Conservation (phyloP, 495 filamentous ascomycete species). For the Niebla homalea region DNA sequence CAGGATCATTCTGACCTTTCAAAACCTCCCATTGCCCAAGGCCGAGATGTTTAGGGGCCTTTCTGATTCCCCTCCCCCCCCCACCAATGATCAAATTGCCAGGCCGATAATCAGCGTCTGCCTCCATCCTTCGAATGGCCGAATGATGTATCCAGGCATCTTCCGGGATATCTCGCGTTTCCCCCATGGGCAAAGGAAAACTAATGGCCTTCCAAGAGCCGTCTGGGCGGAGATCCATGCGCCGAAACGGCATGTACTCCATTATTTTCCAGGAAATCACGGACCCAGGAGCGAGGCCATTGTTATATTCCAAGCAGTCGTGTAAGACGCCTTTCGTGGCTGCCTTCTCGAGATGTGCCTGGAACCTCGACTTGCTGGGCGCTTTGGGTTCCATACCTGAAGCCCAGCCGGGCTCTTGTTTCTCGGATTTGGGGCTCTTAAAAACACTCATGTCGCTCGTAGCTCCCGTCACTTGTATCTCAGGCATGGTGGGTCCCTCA, state of each 20-base stretch:
- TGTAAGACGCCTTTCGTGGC: slow-evolving; percentile 54
- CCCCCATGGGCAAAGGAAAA: slow-evolving; percentile 69
- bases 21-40: slow-evolving; percentile 65
- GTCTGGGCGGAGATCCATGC: slow-evolving; percentile 64
- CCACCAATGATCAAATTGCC: slow-evolving; percentile 74
- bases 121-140: slow-evolving; percentile 60
- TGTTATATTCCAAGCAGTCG: slow-evolving; percentile 57
- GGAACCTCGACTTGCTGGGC: slow-evolving; percentile 27
- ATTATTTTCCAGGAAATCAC: slow-evolving; percentile 69
- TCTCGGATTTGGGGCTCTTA: slow-evolving; percentile 9
- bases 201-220: slow-evolving; percentile 71
- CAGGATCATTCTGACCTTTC: slow-evolving; percentile 45
- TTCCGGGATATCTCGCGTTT: slow-evolving; percentile 66
- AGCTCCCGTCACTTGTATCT: slow-evolving; percentile 9
- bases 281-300: slow-evolving; percentile 42
- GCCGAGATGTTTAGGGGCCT: slow-evolving; percentile 46
- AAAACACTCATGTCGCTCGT: slow-evolving; percentile 6
- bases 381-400: slow-evolving; percentile 10
- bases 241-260: slow-evolving; percentile 74
- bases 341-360: slow-evolving; percentile 41
- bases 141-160: slow-evolving; percentile 58
- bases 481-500: neutral
- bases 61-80: slow-evolving; percentile 54
- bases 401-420: slow-evolving; percentile 9
- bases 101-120: slow-evolving; percentile 52